A percentile compares a stretch with the other conserved stretches of the same genome.
Conservation (phyloP, 1,284 basidiomycete genomes). For the Ceratobasidium theobromae region DNA sequence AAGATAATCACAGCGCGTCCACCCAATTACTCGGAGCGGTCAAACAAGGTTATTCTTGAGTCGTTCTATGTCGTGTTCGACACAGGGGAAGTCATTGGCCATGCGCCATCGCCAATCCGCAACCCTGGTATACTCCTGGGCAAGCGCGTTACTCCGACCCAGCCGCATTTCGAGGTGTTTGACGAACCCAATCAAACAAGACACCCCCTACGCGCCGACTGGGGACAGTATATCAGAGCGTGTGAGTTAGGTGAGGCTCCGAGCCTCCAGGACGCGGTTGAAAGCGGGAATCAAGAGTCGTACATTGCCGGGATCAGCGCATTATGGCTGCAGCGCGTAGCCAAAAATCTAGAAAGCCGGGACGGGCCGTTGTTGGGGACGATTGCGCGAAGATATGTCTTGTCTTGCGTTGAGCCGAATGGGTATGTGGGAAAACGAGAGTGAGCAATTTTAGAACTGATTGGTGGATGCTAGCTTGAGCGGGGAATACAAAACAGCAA, state of each 20-base stretch:
- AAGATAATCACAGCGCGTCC: neutral
- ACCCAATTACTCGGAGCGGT: too few relatives aligned
- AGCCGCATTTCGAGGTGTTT: neutral
- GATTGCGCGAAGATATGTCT: slow-evolving; percentile 3
- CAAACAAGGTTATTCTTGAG: neutral
- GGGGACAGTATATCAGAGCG: too few relatives aligned
- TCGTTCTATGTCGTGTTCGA: slow-evolving; percentile 9
- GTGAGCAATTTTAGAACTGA: neutral
- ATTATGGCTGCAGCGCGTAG: neutral
- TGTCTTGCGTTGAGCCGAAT: slow-evolving; percentile 21
- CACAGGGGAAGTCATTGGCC: slow-evolving; percentile 17
- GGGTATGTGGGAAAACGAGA: neutral
- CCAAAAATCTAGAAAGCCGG: neutral
- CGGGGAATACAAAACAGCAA: neutral
- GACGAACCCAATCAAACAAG: neutral
- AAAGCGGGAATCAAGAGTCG: too few relatives aligned
- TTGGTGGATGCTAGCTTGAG: neutral
- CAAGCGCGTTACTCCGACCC: neutral
- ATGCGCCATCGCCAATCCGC: neutral
- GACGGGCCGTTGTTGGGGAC: neutral
- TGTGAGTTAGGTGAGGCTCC: too few relatives aligned
- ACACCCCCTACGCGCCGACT: neutral
- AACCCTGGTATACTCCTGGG: neutral
- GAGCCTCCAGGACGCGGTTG: too few relatives aligned
- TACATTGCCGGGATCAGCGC: too few relatives aligned